A percentile compares a stretch with the other conserved stretches of the same genome.
Conservation (phyloP, 306 rosid genomes). For the Prinsepia uniflora region DNA sequence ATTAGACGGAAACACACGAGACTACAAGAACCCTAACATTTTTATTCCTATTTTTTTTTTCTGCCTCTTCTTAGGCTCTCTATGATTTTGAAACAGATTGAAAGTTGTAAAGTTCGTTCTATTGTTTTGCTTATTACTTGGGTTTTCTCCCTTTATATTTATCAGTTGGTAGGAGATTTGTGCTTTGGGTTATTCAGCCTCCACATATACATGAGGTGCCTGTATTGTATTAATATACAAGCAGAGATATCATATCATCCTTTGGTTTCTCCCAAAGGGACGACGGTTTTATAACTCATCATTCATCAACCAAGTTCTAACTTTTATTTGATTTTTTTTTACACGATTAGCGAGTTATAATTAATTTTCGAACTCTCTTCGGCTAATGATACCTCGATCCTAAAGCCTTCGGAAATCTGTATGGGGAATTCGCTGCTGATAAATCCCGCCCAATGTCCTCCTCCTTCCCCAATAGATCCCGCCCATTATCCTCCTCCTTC, state of each 20-base stretch:
- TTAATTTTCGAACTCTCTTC: too few species aligned
- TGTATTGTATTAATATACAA: slow-evolving; percentile 20
- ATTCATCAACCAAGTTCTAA: not conserved
- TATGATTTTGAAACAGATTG: slow-evolving; percentile 29
- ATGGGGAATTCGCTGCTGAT: too few species aligned
- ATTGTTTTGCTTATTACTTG: not conserved
- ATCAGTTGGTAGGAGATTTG: slow-evolving; percentile 14
- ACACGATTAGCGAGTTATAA: too few species aligned
- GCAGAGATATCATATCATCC: slow-evolving; percentile 21
- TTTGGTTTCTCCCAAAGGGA: slow-evolving; percentile 19
- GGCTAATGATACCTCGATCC: too few species aligned
- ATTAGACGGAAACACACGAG: slow-evolving; percentile 30
- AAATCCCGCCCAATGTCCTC: too few species aligned
- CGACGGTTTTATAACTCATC: not conserved
- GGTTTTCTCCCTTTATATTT: not conserved
- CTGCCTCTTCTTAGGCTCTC: slow-evolving; percentile 34
- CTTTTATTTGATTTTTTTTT: not conserved
- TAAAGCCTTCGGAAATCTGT: too few species aligned
- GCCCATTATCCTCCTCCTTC: too few species aligned
- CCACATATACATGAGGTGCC: slow-evolving; percentile 18
- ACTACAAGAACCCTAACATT: slow-evolving; percentile 13
- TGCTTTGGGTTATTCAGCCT: slow-evolving; percentile 20
- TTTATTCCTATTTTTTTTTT: not conserved
- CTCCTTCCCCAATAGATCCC: too few species aligned
- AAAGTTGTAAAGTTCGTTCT: slow-evolving; percentile 42